Evolutionary conservation across 176 grass and related monocot species (phyloP).

Genomic region (Typha latifolia): DNA sequence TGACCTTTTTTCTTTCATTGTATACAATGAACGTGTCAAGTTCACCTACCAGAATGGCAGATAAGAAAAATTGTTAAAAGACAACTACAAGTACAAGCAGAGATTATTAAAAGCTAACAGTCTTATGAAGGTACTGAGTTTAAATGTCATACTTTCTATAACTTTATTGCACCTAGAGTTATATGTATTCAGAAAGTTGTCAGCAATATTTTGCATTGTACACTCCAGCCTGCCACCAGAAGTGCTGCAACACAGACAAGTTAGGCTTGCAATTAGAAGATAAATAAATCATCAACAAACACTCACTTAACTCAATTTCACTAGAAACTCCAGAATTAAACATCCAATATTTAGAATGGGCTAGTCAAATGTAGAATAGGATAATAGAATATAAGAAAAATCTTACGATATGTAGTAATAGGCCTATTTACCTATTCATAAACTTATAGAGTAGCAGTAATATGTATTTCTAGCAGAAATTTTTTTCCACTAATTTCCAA

Average conservation of each 20-base stretch:
- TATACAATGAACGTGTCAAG: constrained; percentile 91
- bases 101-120: not conserved
- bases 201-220: constrained; percentile 98
- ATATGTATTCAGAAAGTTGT: constrained; percentile 66
- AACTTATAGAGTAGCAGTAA: no score
- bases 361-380: no score
- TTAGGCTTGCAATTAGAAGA: not conserved
- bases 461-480: no score
- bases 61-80: not conserved
- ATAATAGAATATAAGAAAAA: no score
- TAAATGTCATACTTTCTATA: constrained; percentile 82
- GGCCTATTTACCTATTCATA: no score
- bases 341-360: no score
- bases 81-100: not conserved
- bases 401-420: no score
- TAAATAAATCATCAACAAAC: not conserved
- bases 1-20: constrained; percentile 93
- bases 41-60: constrained; percentile 26
- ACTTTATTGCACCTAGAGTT: constrained; percentile 51
- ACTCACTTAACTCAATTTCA: not conserved
- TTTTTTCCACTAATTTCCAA: no score
- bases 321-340: no score
- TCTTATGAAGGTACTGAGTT: constrained; percentile 17
- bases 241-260: constrained; percentile 37
- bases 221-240: constrained; percentile 82